Evolutionary conservation across 2,329 filamentous ascomycete species (phyloP).

Genomic region (Fusarium setosum): DNA sequence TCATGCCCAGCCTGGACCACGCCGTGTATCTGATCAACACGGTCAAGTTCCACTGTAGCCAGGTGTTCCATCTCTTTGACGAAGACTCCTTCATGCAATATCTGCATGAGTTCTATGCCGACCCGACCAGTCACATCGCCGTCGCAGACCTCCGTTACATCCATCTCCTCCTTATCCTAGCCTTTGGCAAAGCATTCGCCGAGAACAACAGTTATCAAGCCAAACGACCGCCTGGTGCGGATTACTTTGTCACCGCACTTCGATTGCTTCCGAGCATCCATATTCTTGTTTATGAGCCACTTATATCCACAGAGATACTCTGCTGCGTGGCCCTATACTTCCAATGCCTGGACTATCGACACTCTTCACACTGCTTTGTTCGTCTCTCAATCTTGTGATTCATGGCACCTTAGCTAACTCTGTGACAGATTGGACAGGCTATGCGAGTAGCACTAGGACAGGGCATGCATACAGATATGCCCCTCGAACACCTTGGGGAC

Average conservation of each 20-base stretch:
- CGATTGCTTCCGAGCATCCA: constrained; percentile 55
- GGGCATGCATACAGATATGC: constrained; percentile 66
- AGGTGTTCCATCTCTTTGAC: constrained; percentile 66
- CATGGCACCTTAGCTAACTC: constrained; percentile 6
- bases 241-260: constrained; percentile 58
- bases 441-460: constrained; percentile 60
- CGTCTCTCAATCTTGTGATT: background rate
- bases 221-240: constrained; percentile 57
- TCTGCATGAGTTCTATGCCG: constrained; percentile 44
- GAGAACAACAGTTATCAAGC: constrained; percentile 49
- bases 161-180: constrained; percentile 64
- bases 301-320: constrained; percentile 60
- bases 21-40: constrained; percentile 65
- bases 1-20: constrained; percentile 62
- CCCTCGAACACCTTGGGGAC: constrained; percentile 52
- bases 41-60: constrained; percentile 66
- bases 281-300: constrained; percentile 54
- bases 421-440: constrained; percentile 59
- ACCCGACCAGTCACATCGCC: constrained; percentile 26
- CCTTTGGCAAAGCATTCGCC: constrained; percentile 66
- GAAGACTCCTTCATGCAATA: constrained; percentile 60
- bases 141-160: constrained; percentile 58
- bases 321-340: constrained; percentile 64
- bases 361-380: constrained; percentile 59
- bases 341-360: constrained; percentile 61